Conservation (phyloP, 345 rosid species). For the Camelina sativa region DNA sequence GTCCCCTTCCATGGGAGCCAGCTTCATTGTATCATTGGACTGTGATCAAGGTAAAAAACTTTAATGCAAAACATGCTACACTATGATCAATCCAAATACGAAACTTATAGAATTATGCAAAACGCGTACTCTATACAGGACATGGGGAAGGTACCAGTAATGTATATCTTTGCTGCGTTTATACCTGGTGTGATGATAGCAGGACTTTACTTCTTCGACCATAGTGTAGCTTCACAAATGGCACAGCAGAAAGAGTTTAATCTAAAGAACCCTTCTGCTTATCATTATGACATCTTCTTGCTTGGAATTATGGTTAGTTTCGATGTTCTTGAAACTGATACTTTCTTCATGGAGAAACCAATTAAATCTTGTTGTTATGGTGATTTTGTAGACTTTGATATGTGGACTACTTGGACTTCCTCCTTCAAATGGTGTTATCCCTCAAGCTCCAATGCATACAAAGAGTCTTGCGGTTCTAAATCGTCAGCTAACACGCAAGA, state of each 20-base stretch:
- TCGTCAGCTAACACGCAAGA: constrained; percentile 68
- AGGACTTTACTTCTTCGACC: constrained; percentile 88
- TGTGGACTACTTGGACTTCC: constrained; percentile 89
- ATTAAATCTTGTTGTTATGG: constrained; percentile 15
- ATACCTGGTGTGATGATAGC: constrained; percentile 90
- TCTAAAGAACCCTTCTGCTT: constrained; percentile 78
- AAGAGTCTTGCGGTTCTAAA: constrained; percentile 81
- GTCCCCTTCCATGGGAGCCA: constrained; percentile 89
- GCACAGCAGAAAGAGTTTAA: constrained; percentile 87
- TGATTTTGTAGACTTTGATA: constrained; percentile 63
- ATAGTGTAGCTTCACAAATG: constrained; percentile 87
- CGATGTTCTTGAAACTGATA: neutral
- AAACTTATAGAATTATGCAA: constrained; percentile 6
- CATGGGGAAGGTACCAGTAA: constrained; percentile 72
- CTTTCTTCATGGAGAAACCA: neutral
- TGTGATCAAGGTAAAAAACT: constrained; percentile 59
- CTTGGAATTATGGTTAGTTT: constrained; percentile 65
- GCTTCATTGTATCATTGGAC: constrained; percentile 79
- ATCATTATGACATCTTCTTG: constrained; percentile 78
- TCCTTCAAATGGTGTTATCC: constrained; percentile 93
- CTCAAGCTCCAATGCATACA: constrained; percentile 92
- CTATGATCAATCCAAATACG: constrained; percentile 5
- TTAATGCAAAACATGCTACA: neutral
- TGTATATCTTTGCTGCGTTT: constrained; percentile 70
- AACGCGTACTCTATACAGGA: constrained; percentile 53